Percentiles rank a stretch among this genome's conserved stretches.
phyloP scores from a whole-genome alignment of 306 rosid genomes.

The Fagus crenata region DNA sequence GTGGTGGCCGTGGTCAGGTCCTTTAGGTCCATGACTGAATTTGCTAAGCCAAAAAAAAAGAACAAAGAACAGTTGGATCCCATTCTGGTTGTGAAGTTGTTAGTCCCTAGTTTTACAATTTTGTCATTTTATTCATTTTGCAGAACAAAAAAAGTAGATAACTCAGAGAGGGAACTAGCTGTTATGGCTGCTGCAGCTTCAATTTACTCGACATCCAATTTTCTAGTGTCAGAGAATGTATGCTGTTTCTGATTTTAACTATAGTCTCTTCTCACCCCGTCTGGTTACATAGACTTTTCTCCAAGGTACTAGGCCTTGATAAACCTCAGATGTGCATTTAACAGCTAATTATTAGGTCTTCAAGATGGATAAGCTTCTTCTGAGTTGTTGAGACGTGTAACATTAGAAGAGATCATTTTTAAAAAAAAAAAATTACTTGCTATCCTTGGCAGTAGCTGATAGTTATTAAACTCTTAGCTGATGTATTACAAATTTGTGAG shows the following conservation, averaged over 20 bases:
- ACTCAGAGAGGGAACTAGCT: slow-evolving; percentile 72
- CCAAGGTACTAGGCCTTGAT: neutral
- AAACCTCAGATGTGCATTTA: slow-evolving; percentile 22
- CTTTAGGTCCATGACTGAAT: neutral
- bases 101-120: neutral
- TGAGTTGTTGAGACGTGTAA: slow-evolving; percentile 38
- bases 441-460: slow-evolving; percentile 2
- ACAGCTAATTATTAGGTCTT: slow-evolving; percentile 23
- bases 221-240: slow-evolving; percentile 53
- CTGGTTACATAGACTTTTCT: slow-evolving; percentile 20
- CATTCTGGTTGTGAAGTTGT: neutral
- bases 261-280: neutral
- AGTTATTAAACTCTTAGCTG: slow-evolving; percentile 8
- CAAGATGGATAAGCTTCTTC: slow-evolving; percentile 15
- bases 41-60: neutral
- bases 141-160: slow-evolving; percentile 48
- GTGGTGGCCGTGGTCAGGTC: neutral
- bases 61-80: neutral
- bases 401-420: slow-evolving; percentile 16
- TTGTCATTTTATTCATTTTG: slow-evolving; percentile 9
- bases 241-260: slow-evolving; percentile 39
- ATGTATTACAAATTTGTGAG: neutral
- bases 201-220: slow-evolving; percentile 89
- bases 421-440: slow-evolving; percentile 1
- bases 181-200: slow-evolving; percentile 96